phyloP scores from a whole-genome alignment of 208 protist genomes.

The Blechomonas ayalai region DNA sequence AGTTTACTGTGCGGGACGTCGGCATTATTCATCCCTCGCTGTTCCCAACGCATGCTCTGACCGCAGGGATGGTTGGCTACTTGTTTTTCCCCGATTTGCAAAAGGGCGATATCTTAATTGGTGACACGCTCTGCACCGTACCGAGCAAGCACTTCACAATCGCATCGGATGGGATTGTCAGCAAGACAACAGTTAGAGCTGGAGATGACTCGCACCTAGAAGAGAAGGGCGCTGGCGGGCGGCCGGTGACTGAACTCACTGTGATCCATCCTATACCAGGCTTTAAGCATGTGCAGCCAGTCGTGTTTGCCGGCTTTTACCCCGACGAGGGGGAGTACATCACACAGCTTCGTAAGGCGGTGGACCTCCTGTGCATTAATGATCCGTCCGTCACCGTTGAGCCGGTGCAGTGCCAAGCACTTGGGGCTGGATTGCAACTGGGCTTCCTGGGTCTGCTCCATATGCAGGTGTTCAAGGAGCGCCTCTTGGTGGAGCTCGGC shows the following conservation, averaged over 20 bases:
- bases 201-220: not conserved
- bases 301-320: constrained; percentile 96
- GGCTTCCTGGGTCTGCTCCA: constrained; percentile 98
- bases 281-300: constrained; percentile 78
- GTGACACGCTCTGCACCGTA: constrained; percentile 91
- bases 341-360: constrained; percentile 78
- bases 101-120: constrained; percentile 88
- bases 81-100: constrained; percentile 78
- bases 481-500: constrained; percentile 91
- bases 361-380: constrained; percentile 93
- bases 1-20: constrained; percentile 88
- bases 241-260: not conserved
- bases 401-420: constrained; percentile 72
- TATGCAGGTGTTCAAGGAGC: constrained; percentile 96
- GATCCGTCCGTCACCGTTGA: constrained; percentile 90
- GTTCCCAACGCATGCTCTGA: constrained; percentile 63
- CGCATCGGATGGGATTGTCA: constrained; percentile 2
- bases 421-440: constrained; percentile 91
- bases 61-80: constrained; percentile 95
- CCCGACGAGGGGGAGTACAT: constrained; percentile 87
- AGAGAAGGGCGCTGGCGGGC: not conserved
- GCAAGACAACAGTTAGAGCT: not conserved
- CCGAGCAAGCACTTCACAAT: constrained; percentile 50
- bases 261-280: constrained; percentile 32
- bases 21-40: constrained; percentile 93